Base-by-base conservation (phyloP, 2,329 filamentous ascomycete species). In the Colletotrichum sp. region DNA sequence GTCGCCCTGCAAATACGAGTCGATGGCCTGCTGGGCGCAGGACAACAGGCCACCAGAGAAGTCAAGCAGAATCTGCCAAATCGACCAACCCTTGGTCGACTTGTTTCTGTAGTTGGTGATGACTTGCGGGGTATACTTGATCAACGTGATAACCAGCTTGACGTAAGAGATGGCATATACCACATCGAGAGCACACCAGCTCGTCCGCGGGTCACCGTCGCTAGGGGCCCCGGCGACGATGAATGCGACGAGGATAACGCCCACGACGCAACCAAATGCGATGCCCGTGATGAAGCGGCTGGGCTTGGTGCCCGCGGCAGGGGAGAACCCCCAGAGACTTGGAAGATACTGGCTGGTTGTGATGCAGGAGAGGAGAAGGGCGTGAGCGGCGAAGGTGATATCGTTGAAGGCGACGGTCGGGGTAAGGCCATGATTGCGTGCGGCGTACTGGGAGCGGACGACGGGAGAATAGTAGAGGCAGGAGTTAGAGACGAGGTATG, bases 81-180 rank as follows among this genome's bases (percentile, higher is more conserved):
- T 98, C 80, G 92, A 94, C 96, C 96, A 99, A 48, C 97, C 97
- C 24, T 90, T 86, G 1, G 97, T 99, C 72, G 95, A 98, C 82
- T 93, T 91, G 81, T 96, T 95, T 80, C 93, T 92, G 83, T 94
- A 96, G 87, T 99, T 99, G 80, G 94, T 89, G 81, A 94, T 89
- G 48, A 95, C 92, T 88, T 98, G 96, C 7, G 97, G 97, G 63
- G 95, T 93, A 85, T 98, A 99, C 86, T 99, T 99, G 85, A 98
- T 91, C 30, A 98, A 87, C 0, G 96, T 98, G 79, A 98, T 92
- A 71, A 96, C 84, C 39, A 99, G 89, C 86, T 99, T 99, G 82
- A 98, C 93, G 83, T 98, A 98, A 57, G 95, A 95, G 36, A 98
- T 87, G 15, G 94, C 91, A 81, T 93, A 92, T 65, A 92, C 88